Evolutionary conservation across 164 flowering plant genomes (phyloP).

Genomic region (Vitis amurensis): DNA sequence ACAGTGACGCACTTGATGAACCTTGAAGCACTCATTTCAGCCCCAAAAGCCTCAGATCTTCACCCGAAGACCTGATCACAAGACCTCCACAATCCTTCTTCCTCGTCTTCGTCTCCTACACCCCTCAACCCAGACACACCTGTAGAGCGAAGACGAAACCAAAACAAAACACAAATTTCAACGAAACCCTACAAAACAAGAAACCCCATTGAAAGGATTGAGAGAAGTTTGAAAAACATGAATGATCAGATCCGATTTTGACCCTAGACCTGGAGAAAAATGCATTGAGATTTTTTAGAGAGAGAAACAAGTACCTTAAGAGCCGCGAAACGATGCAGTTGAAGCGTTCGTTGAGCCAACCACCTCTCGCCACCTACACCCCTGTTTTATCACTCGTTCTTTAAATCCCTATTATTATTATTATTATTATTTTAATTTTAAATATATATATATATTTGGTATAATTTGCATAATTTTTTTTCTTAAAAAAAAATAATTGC

Average conservation of each 20-base stretch:
- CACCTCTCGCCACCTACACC: conserved; percentile 27
- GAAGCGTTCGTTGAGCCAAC: conserved; percentile 50
- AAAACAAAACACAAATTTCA: background rate
- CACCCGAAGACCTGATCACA: conserved; percentile 24
- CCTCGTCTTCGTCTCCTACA: background rate
- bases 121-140: background rate
- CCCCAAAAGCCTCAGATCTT: conserved; percentile 34
- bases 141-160: background rate
- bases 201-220: background rate
- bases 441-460: background rate
- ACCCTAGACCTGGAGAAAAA: conserved; percentile 5
- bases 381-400: background rate
- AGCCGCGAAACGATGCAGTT: conserved; percentile 54
- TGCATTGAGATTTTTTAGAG: background rate
- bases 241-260: background rate
- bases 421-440: background rate
- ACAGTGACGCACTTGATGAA: conserved; percentile 74
- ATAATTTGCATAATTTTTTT: too few relatives aligned
- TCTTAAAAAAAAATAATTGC: too few relatives aligned
- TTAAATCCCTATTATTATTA: background rate
- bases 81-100: background rate
- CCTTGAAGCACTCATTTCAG: conserved; percentile 62
- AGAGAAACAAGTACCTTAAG: conserved; percentile 2
- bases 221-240: background rate
- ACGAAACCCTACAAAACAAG: conserved; percentile 9